These are phyloP conservation scores for Acacia acuminata DNA, from an alignment of 306 rosid genomes.

Conservation along the genomic window DNA sequence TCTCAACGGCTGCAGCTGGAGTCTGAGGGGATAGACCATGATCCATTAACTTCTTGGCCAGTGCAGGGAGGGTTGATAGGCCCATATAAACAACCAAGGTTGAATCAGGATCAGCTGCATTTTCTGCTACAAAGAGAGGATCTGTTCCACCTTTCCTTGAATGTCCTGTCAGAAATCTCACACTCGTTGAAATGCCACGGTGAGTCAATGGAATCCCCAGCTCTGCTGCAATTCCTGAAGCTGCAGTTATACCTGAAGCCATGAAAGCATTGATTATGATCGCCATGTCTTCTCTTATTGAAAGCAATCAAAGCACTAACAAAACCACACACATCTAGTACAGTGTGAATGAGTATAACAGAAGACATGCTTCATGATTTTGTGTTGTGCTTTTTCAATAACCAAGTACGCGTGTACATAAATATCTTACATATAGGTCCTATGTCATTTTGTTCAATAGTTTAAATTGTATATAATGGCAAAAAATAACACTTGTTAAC, in stretches of 20 bases:
- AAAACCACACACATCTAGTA: neutral
- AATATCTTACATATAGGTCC: neutral
- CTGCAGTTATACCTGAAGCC: constrained; percentile 86
- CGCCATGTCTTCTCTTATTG: neutral
- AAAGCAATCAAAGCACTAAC: neutral
- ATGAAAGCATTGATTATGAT: constrained; percentile 17
- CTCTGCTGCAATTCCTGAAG: constrained; percentile 94
- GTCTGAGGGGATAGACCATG: constrained; percentile 78
- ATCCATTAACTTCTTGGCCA: constrained; percentile 76
- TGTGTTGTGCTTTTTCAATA: neutral
- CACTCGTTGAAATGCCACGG: constrained; percentile 79
- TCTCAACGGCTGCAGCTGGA: constrained; percentile 91
- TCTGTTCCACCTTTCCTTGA: constrained; percentile 90
- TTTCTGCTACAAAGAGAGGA: constrained; percentile 89
- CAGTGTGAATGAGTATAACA: neutral
- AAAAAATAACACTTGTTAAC: neutral
- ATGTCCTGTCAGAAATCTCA: constrained; percentile 91
- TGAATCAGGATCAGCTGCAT: constrained; percentile 84
- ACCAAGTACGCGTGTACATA: no score
- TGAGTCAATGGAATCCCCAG: constrained; percentile 92
- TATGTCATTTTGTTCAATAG: neutral
- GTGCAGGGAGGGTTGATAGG: constrained; percentile 86
- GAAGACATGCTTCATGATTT: constrained; percentile 12
- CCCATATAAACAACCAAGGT: constrained; percentile 98
- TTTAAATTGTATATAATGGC: neutral